Base-by-base conservation (phyloP, 345 rosid species). In the Aquilaria yunnanensis region DNA sequence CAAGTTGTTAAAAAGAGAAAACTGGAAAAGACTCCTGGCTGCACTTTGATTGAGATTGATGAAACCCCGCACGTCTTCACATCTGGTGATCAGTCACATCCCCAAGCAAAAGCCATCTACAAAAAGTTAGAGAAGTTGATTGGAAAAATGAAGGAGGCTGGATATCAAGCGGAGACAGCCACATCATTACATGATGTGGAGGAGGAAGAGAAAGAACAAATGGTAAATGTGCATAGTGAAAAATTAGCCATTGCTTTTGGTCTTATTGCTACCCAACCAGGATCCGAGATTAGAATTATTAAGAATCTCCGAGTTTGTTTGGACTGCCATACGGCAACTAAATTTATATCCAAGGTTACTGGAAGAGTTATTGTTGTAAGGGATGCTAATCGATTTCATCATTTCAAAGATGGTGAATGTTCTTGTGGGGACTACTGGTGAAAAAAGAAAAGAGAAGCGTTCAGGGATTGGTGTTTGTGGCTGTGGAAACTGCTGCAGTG, bases 391-490 rank as follows among this genome's bases (percentile, higher is more conserved):
- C 70, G 93, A 60, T 84, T 87, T 74, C 93, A 84, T 76, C 89
- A 82, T 70, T 87, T 87, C 71, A 70, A 80, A 70, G 82, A 77
- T 68, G 93, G 93, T 7, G 56, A 66, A 32, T 84, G 89, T 59
- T 84, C 93, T 52, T 87, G 93, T 67, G 83, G 81, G 67, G 93
- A 84, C 63, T 82, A 84, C 63, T 82, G 93, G 89, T 87, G 63
- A 57, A 12, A 75, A 77, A 63, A 64, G 49, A 45, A 37, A 9
- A 4, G 43, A 37, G 43, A 37, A 23, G 43, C 5, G 43, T 37
- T 37, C 43, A 37, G 43, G 5, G 43, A 37, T 37, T 9, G 8
- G 43, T 37, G 43, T 37, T 37, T 37, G 43, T 37, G 43, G 43
- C 43, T 5, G 43, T 23, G 8, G 43, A 37, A 37, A 37, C 43